Base-by-base conservation (phyloP, 352 stramenopile species). In the Globisporangium mamillatum region DNA sequence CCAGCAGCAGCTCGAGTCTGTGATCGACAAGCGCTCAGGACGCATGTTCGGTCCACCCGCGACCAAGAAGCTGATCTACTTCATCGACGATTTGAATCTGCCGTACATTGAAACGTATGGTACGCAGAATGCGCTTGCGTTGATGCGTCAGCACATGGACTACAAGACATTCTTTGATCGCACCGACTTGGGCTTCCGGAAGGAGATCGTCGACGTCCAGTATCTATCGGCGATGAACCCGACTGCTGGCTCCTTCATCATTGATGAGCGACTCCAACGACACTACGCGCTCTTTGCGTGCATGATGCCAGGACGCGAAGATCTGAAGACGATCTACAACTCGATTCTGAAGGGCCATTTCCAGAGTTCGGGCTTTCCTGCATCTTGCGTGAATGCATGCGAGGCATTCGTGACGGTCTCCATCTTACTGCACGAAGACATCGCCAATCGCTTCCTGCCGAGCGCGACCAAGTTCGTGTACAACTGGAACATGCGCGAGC, bases 391-490 rank as follows among this genome's bases (percentile, higher is more conserved):
- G 25, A 82, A 92, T 22, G 70, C 85, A 1, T 91, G 83, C 14
- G 86, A 95, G 4, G 89, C 91, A 32, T 93, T 98, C 67, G 92
- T 98, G 12, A 94, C 97, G 16, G 86, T 92, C 8, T 97, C 92
- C 8, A 95, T 95, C 53, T 67, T 93, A 44, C 75, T 99, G 57
- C 95, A 99, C 48, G 88, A 98, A 68, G 87, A 96, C 58, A 97
- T 99, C 69, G 89, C 88, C 38, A 86, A 94, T 46, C 94, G 95
- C 55, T 99, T 99, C 76, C 74, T 99, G 5, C 96, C 96, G 3
- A 98, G 91, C 48, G 96, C 95, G 52, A 94, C 98, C n/a, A 98
- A 98, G 73, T 99, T 99, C 72, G 98, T 98, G 67, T 99, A 99
- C 81, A 99, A 99, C 72, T 99, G 97, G 95, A 99, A 99, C 77